phyloP scores from a whole-genome alignment of 345 rosid genomes.

The Cardamine chenopodiifolia region DNA sequence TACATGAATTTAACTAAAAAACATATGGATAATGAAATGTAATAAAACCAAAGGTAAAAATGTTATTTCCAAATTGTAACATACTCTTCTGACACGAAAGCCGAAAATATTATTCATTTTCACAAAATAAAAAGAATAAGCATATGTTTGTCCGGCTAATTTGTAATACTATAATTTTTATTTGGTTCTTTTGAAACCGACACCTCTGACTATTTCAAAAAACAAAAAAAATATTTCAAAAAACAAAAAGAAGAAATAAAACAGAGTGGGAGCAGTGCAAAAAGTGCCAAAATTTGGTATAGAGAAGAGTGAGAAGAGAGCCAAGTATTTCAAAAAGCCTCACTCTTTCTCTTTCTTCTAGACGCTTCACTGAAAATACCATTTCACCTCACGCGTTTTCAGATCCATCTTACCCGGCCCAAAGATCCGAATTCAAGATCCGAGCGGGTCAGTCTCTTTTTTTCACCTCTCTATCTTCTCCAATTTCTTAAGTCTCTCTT shows the following conservation, averaged over 20 bases:
- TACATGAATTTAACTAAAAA: too few relatives aligned
- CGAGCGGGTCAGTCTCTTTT: conserved; percentile 24
- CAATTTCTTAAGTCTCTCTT: conserved; percentile 1
- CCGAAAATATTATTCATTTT: not conserved
- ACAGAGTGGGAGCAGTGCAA: conserved; percentile 1
- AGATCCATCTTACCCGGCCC: conserved; percentile 31
- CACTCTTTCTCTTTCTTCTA: conserved; percentile 32
- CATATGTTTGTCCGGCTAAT: not conserved
- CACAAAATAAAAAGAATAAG: not conserved
- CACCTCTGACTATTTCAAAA: conserved; percentile 21
- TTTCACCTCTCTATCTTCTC: not conserved
- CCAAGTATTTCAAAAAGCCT: conserved; percentile 24
- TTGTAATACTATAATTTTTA: not conserved
- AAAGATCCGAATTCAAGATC: conserved; percentile 8
- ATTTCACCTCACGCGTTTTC: conserved; percentile 31
- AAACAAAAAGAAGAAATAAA: not conserved
- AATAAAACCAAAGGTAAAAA: too few relatives aligned
- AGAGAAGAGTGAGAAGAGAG: conserved; percentile 42
- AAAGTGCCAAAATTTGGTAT: conserved; percentile 10
- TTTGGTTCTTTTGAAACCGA: conserved; percentile 22
- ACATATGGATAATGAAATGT: too few relatives aligned
- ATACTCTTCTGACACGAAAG: conserved; percentile 14
- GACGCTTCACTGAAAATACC: conserved; percentile 7
- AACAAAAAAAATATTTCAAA: not conserved
- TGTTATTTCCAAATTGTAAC: conserved; percentile 14